Evolutionary conservation across 208 protist species (phyloP), one percentile per base, ranked within the genome.

Genomic region (Wallacemonas sp.): DNA sequence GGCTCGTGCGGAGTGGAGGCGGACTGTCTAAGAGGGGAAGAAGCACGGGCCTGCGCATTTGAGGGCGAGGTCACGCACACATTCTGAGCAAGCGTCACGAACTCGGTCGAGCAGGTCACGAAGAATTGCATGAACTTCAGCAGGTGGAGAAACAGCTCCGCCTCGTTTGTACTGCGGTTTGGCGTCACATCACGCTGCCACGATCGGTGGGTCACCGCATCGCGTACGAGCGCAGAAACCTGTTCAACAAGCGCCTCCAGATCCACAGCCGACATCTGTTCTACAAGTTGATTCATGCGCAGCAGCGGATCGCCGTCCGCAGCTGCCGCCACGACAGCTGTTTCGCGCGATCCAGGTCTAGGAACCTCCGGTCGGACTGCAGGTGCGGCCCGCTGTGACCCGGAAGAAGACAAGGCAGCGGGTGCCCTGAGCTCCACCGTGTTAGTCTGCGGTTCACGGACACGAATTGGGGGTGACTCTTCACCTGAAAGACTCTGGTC

Each of bases 41-140:
- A n/a, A n/a, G n/a, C n/a, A n/a, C n/a, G n/a, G n/a, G n/a, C n/a
- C n/a, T n/a, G n/a, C n/a, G n/a, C n/a, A n/a, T n/a, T n/a, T 41
- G 36, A 41, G 9, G 9, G 36, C 36, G 36, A 17, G 9, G 36
- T 41, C 36, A 14, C 36, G 36, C 36, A 41, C 36, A 36, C 46
- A 26, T 59, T 22, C 36, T 63, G 38, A 11, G 73, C 73, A 1
- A 73, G 39, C 1, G 1, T n/a, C 2, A 75, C 6, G 24, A 75
- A 74, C 31, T 59, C 56, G 26, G 17, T 44, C 26, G 73, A 34
- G 24, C 68, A 69, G 51, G 51, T 21, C 38, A 68, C 21, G 34
- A 86, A 80, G 69, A 71, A 75, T 24, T 72, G 56, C 56, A 80
- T 59, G 61, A 76, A 86, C n/a, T 36, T 75, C 4, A 82, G 27